These are phyloP conservation scores for Wickerhamiella allomyrinae DNA, from an alignment of 805 yeast species.

Conservation along the genomic window DNA sequence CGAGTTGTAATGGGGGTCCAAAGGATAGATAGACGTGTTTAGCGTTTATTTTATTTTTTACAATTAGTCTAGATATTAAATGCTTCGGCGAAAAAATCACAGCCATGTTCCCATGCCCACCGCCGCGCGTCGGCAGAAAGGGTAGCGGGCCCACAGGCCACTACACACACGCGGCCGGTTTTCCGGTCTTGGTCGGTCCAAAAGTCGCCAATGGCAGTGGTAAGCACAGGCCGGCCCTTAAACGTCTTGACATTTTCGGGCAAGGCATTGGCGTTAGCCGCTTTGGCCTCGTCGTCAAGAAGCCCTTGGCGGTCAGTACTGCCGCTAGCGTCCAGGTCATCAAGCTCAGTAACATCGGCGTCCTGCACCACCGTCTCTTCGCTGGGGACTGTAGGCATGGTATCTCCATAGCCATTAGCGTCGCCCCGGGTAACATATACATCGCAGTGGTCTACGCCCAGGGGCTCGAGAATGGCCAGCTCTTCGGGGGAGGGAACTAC, in stretches of 20 bases:
- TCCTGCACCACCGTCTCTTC: slow-evolving; percentile 8
- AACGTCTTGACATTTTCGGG: slow-evolving; percentile 1
- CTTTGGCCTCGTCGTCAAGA: neutral
- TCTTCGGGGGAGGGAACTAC: slow-evolving; percentile 7
- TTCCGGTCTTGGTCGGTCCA: neutral
- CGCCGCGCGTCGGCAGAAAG: slow-evolving; percentile 11
- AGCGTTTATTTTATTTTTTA: neutral
- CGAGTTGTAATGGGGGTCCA: too few relatives aligned
- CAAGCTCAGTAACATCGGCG: neutral
- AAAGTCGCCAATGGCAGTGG: slow-evolving; percentile 5
- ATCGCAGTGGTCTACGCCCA: slow-evolving; percentile 11
- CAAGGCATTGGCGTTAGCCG: neutral
- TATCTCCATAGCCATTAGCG: too few relatives aligned
- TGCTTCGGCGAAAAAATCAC: slow-evolving; percentile 14
- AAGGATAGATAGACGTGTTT: neutral
- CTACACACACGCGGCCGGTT: slow-evolving; percentile 6
- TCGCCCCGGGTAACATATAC: slow-evolving; percentile 12
- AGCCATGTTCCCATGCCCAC: slow-evolving; percentile 11
- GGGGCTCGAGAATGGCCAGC: neutral
- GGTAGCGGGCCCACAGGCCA: slow-evolving; percentile 19
- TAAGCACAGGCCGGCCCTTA: slow-evolving; percentile 13
- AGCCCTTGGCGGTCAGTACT: neutral
- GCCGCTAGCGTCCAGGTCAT: slow-evolving; percentile 4
- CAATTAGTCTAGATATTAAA: slow-evolving; percentile 3
- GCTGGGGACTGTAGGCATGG: slow-evolving; percentile 5